Percentiles rank a stretch among this genome's conserved stretches.
phyloP scores from a whole-genome alignment of 176 grass and related monocot species.

The Juncus effusus region DNA sequence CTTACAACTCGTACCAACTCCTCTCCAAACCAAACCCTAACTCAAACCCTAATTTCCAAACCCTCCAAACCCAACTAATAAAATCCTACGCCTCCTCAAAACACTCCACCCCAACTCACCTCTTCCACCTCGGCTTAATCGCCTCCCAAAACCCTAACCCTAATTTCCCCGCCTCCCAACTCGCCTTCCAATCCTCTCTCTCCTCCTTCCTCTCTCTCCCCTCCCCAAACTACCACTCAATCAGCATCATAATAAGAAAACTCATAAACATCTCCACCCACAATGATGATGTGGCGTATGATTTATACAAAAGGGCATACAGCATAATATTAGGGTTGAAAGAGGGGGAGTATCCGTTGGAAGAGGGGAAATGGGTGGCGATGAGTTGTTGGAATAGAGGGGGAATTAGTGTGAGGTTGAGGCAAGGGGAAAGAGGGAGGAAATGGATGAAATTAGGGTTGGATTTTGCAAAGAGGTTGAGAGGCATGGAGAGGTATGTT shows the following conservation, averaged over 20 bases:
- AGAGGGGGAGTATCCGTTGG: constrained; percentile 65
- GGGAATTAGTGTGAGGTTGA: constrained; percentile 43
- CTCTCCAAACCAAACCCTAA: constrained; percentile 42
- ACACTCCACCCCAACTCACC: constrained; percentile 49
- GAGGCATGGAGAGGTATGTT: constrained; percentile 61
- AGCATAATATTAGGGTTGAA: constrained; percentile 81
- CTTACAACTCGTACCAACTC: constrained; percentile 57
- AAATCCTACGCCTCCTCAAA: constrained; percentile 74
- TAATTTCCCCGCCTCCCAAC: constrained; percentile 62
- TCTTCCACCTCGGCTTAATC: constrained; percentile 50
- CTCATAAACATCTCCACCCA: constrained; percentile 54
- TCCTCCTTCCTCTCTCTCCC: constrained; percentile 51
- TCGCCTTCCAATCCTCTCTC: constrained; percentile 59
- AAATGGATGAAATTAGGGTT: constrained; percentile 90
- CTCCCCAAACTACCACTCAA: constrained; percentile 62
- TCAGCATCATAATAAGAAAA: constrained; percentile 58
- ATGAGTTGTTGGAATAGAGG: constrained; percentile 80
- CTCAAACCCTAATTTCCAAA: not conserved
- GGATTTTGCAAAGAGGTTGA: constrained; percentile 62
- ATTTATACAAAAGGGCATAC: constrained; percentile 68
- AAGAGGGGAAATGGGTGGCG: constrained; percentile 85
- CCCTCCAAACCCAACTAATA: constrained; percentile 64
- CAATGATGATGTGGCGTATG: constrained; percentile 57
- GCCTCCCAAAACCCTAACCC: constrained; percentile 50
- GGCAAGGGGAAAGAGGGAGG: constrained; percentile 47